Conservation (phyloP, 192 early-diverging fungal species). For the Neocallimastix lanati region DNA sequence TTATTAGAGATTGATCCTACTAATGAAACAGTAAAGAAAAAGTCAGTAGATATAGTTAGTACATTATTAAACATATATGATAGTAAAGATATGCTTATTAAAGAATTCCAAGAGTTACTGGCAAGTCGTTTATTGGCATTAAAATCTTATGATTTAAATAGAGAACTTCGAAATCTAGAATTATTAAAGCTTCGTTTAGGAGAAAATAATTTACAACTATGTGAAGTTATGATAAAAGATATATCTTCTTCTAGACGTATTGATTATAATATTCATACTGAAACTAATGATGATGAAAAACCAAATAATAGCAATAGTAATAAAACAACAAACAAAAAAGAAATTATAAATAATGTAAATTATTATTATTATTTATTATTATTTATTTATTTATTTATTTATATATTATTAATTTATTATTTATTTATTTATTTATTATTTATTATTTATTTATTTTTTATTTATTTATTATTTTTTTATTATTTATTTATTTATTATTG, state of each 20-base stretch:
- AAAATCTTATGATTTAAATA: constrained; percentile 23
- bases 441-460: too few species aligned
- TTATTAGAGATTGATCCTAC: constrained; percentile 34
- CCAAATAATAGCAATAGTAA: background rate
- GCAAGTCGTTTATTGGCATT: constrained; percentile 24
- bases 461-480: too few species aligned
- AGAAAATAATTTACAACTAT: constrained; percentile 31
- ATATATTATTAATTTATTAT: too few species aligned
- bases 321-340: background rate
- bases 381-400: too few species aligned
- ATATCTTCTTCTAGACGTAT: constrained; percentile 51
- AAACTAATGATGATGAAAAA: background rate
- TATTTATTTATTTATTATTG: too few species aligned
- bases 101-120: constrained; percentile 47
- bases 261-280: constrained; percentile 24
- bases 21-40: constrained; percentile 3
- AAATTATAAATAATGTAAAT: background rate
- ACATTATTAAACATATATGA: constrained; percentile 52
- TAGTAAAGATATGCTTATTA: constrained; percentile 42
- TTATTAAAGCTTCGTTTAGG: constrained; percentile 57
- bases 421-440: too few species aligned
- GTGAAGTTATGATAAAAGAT: constrained; percentile 70
- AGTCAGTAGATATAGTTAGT: constrained; percentile 38
- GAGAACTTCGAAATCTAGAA: constrained; percentile 48
- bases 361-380: background rate